Base-by-base conservation (phyloP, 2,329 filamentous ascomycete genomes). In the Scorias spongiosa region DNA sequence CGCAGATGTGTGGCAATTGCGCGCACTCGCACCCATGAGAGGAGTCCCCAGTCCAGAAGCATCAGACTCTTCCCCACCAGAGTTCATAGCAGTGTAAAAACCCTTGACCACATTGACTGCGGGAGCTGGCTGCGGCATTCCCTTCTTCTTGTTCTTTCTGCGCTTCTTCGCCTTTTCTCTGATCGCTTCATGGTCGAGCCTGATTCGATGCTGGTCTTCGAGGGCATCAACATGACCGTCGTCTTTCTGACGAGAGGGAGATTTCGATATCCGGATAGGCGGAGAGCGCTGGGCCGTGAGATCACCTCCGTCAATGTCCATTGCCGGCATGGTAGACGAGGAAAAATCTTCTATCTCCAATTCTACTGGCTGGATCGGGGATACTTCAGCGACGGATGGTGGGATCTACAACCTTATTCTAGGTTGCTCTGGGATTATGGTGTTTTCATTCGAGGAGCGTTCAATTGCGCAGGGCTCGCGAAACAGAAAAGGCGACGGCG, bases 41-140 rank as follows among this genome's bases (percentile, higher is more conserved):
- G 59, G 59, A 15, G 59, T 60, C 10, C 51, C 50, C 3, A 48
- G 43, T 36, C 55, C 61, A 43, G 61, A 59, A 5, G 65, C 66
- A 50, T 75, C 72, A 3, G 71, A 74, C 52, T 75, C 72, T 55
- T 76, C 72, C 43, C 71, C 71, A 20, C 67, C 70, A 41, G 71
- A 74, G 10, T 65, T 67, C 20, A 66, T 59, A 1, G 69, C 68
- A 10, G 69, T 72, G 45, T 70, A 62, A 48, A 72, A 72, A 9
- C 69, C 69, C 48, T 66, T 64, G 42, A 70, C 65, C 20, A 64
- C 57, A 41, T 61, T 61, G 28, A 55, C 51, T 5, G 64, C 64
- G 12, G 63, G 61, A 26, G 63, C 60, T 18, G 54, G 59, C 12
- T 61, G 52, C 17, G 51, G 54, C 57, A 60, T 59, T 44, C 49